Base-by-base conservation (phyloP, 2,329 filamentous ascomycete species). In the Neopestalotiopsis sp. region DNA sequence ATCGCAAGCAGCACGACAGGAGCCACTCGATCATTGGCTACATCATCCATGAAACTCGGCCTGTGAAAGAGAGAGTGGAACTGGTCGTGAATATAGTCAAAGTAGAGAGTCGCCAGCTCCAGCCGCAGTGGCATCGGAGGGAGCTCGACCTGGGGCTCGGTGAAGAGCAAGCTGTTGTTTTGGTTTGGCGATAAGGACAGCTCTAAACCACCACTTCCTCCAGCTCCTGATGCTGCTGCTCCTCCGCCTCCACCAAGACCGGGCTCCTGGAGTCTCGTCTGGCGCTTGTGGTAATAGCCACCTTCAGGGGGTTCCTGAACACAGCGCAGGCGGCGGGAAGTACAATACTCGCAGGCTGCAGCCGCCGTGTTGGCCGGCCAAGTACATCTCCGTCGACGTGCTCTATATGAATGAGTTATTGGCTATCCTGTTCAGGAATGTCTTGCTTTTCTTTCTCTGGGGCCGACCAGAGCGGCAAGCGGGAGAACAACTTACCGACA, bases 41-140 rank as follows among this genome's bases (percentile, higher is more conserved):
- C 69, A 69, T 77, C 74, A 3, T 75, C 71, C 42, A 73, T 67
- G 65, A 73, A 72, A 68, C 73, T 75, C 3, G 74, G 75, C 34
- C 73, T 71, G 69, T 80, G 78, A 69, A 79, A 79, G 45, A 80
- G 70, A 7, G 75, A 75, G 69, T 79, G 78, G 12, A 78, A 77
- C 67, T 78, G 74, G 45, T 78, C 77, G 65, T 79, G 78, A 28
- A 80, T 78, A 60, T 75, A 76, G 49, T 72, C 71, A 61, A 80
- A 74, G 63, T 81, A 80, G 4, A 78, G 70, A 56, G 80, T 76
- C 4, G 78, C 75, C 28, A 77, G 69, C 67, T 77, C 74, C 56
- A 68, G 34, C 32, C 64, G 49, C 45, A 69, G 7, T 2, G 68
- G n/a, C 34, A 69, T 57, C 20, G 64, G 68, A 40, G 68, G 68